These are phyloP conservation scores for Aspergillus terreus DNA, from an alignment of 2,329 filamentous ascomycete genomes.

Conservation along the genomic window DNA sequence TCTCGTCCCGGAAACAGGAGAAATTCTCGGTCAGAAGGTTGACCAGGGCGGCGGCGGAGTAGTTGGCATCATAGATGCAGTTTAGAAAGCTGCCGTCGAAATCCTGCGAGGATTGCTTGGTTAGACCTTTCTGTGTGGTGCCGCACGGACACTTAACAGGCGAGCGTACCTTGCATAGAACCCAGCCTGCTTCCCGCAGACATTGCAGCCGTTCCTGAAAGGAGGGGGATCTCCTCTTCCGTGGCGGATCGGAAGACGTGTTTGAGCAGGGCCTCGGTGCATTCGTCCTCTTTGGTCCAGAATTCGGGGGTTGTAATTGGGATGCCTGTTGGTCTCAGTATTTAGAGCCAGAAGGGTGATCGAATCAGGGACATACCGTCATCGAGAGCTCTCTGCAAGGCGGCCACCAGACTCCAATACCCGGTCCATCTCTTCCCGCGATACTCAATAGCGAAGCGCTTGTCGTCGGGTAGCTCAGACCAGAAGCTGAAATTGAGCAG, in stretches of 20 bases:
- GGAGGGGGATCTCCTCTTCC: conserved; percentile 79
- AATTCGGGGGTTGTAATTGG: conserved; percentile 85
- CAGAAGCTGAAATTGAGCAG: conserved; percentile 96
- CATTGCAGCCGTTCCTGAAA: conserved; percentile 72
- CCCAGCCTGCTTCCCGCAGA: conserved; percentile 74
- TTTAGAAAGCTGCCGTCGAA: conserved; percentile 72
- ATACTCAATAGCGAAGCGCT: conserved; percentile 81
- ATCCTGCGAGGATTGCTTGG: conserved; percentile 47
- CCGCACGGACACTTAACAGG: no score
- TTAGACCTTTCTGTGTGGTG: no score
- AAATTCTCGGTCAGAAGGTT: conserved; percentile 83
- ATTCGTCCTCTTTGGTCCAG: conserved; percentile 75
- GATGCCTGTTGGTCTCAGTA: conserved; percentile 55
- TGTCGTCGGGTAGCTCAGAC: conserved; percentile 67
- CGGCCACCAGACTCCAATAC: conserved; percentile 90
- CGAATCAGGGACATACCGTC: conserved; percentile 57
- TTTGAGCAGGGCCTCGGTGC: conserved; percentile 67
- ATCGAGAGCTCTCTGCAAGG: conserved; percentile 80
- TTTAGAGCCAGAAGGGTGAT: not conserved
- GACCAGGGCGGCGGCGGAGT: conserved; percentile 79
- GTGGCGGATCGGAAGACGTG: conserved; percentile 85
- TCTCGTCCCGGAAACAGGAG: conserved; percentile 79
- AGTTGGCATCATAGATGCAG: conserved; percentile 68
- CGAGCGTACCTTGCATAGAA: conserved; percentile 68
- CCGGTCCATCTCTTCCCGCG: conserved; percentile 80